Base-by-base conservation (phyloP, 1,284 basidiomycete genomes). In the Mycena sp. region DNA sequence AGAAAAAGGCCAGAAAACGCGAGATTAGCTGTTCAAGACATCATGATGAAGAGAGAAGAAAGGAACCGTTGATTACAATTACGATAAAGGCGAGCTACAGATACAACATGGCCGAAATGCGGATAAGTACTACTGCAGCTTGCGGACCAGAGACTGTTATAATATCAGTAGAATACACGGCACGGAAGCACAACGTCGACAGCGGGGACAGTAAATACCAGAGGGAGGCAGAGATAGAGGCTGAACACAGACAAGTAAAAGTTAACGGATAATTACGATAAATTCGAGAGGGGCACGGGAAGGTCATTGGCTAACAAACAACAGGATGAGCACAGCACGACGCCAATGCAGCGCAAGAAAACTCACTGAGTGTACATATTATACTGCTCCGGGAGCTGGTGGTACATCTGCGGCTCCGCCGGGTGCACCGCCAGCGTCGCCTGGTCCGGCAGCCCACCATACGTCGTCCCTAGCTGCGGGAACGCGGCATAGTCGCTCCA, bases 401-500 rank as follows among this genome's bases (percentile, higher is more conserved):
- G 44, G 35, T 63, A 67, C 43, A 66, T 58, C 48, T 65, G 58
- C 32, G 53, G 44, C 37, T 63, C 59, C 30, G 29, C 11, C 19
- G 32, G 43, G 25, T 65, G 59, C 21, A 48, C 53, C 29, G 45
- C 32, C 10, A 61, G 41, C 25, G 28, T 52, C 23, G 35, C 25
- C 7, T 40, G 55, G 28, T 60, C 46, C 6, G 54, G 49, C 7
- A 58, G 58, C n/a, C n/a, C n/a, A 17, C 17, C 28, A n/a, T 64
- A 53, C 2, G 21, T 50, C 11, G 35, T 17, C n/a, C 29, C 44
- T 21, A 54, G 41, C 40, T 41, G 59, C 50, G 56, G 44, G 41
- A 66, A 61, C 46, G 60, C 28, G 10, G 48, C 41, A 48, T 66
- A 66, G 1, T 66, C 64, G 19, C 41, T 43, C 65, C 65, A 67